These are phyloP conservation scores for Trypanosoma platydactyli DNA, from an alignment of 208 protist species.

Conservation along the genomic window DNA sequence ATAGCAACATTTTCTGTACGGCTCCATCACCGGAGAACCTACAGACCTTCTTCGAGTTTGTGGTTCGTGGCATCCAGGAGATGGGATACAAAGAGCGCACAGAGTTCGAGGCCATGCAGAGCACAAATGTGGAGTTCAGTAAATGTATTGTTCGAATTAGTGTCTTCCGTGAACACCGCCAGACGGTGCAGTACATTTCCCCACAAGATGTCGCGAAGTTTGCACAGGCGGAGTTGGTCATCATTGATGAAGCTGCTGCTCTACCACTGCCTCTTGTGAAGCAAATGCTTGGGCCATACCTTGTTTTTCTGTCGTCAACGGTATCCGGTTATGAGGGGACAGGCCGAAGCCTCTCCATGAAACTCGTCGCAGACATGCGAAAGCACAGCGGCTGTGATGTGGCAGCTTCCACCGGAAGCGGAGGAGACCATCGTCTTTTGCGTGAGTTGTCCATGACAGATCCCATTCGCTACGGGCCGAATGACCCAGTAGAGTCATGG, in stretches of 20 bases:
- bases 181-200: conserved; percentile 98
- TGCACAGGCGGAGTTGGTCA: conserved; percentile 96
- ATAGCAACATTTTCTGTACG: conserved; percentile 99
- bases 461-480: conserved; percentile 97
- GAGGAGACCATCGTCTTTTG: conserved; percentile 64
- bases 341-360: conserved; percentile 99
- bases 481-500: conserved; percentile 97
- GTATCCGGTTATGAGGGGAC: conserved; percentile 99
- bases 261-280: conserved; percentile 98
- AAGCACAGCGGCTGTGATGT: conserved; percentile 36
- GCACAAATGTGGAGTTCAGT: conserved; percentile 91
- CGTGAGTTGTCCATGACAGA: conserved; percentile 94
- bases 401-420: conserved; percentile 7
- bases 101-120: conserved; percentile 98
- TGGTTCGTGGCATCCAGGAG: conserved; percentile 95
- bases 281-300: conserved; percentile 96
- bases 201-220: conserved; percentile 91
- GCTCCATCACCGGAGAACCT: conserved; percentile 98
- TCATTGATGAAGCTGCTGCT: conserved; percentile 99
- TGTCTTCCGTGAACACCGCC: conserved; percentile 96
- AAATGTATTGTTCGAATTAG: conserved; percentile 98
- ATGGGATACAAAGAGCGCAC: conserved; percentile 96
- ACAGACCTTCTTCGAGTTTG: conserved; percentile 99
- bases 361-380: conserved; percentile 98
- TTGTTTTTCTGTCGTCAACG: conserved; percentile 99